phyloP scores from a whole-genome alignment of 805 yeast genomes.

The Tetrapisispora nanseiensis region DNA sequence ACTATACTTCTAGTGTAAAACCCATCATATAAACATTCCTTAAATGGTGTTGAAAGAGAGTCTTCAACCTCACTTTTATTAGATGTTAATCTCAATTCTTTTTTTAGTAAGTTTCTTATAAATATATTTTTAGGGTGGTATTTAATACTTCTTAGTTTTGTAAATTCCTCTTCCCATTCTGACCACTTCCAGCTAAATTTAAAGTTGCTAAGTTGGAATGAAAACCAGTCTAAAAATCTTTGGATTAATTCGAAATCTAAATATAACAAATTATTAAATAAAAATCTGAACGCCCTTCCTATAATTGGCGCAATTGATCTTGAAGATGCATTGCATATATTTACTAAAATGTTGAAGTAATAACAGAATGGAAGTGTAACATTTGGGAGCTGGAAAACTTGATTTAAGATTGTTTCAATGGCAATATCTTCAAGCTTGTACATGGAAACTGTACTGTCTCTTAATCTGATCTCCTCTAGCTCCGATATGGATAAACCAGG shows the following conservation, averaged over 20 bases:
- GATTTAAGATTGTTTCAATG: constrained; percentile 64
- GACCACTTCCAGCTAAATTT: constrained; percentile 93
- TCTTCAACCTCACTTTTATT: constrained; percentile 48
- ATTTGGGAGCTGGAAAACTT: constrained; percentile 60
- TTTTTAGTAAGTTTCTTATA: constrained; percentile 62
- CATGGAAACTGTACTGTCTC: constrained; percentile 39
- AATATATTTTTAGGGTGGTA: constrained; percentile 65
- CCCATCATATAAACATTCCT: constrained; percentile 33
- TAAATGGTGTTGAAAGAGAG: constrained; percentile 52
- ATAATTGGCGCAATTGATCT: constrained; percentile 78
- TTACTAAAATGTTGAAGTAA: constrained; percentile 67
- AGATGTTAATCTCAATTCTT: constrained; percentile 68
- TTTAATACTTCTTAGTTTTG: constrained; percentile 29
- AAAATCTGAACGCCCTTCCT: constrained; percentile 75
- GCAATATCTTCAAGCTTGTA: constrained; percentile 85
- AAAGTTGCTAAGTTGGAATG: constrained; percentile 81
- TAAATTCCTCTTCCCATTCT: constrained; percentile 64
- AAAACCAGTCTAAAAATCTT: constrained; percentile 74
- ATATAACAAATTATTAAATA: constrained; percentile 50
- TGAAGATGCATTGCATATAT: constrained; percentile 70
- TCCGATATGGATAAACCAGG: constrained; percentile 67
- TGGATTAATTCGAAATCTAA: constrained; percentile 64
- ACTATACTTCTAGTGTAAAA: constrained; percentile 27
- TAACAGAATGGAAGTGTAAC: constrained; percentile 55
- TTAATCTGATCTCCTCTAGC: constrained; percentile 31